These are phyloP conservation scores for Solanum medicagineum DNA, from an alignment of 257 asterid species.

Conservation along the genomic window DNA sequence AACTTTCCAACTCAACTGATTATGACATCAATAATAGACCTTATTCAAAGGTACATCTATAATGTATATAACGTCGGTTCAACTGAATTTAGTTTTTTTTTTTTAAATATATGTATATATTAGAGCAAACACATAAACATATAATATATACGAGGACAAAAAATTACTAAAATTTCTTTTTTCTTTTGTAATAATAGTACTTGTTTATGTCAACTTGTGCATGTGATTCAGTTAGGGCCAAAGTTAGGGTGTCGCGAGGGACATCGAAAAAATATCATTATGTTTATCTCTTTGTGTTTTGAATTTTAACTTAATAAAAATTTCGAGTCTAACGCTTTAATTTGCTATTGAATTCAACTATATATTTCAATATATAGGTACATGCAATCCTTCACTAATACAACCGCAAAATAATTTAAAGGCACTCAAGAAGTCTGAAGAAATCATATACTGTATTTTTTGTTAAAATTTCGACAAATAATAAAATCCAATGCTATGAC, in stretches of 20 bases:
- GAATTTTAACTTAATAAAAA: background rate
- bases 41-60: background rate
- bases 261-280: background rate
- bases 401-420: background rate
- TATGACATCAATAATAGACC: background rate
- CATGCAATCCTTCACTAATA: background rate
- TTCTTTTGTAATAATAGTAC: background rate
- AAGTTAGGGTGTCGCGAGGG: background rate
- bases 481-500: background rate
- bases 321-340: background rate
- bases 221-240: background rate
- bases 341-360: background rate
- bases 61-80: background rate
- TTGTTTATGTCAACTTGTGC: background rate
- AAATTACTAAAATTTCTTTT: background rate
- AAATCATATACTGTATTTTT: background rate
- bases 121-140: background rate
- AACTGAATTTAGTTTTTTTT: background rate
- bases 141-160: background rate
- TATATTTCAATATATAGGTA: background rate
- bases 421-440: background rate
- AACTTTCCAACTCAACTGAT: constrained; percentile 8
- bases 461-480: background rate
- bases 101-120: background rate
- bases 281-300: background rate